Base-by-base conservation (phyloP, 805 yeast species). In the Wickerhamiella bombiphila region DNA sequence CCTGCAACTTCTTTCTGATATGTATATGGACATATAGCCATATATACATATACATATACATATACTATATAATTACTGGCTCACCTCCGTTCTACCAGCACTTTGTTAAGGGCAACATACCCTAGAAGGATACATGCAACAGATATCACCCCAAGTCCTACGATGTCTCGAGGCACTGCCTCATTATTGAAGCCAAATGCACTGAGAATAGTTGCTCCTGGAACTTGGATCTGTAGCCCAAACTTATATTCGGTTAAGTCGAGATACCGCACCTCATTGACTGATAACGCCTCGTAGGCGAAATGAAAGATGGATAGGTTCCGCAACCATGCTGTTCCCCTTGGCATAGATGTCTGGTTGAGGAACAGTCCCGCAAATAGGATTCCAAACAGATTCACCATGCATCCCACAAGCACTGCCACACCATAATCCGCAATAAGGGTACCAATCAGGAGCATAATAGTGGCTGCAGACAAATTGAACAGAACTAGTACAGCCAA, bases 201-300 rank as follows among this genome's bases (percentile, higher is more conserved):
- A 48, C 93, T 80, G 48, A 91, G 66, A 39, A 91, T 91, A 1
- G 94, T 93, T 2, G 98, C 97, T 8, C 98, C 98, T 0, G 98
- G 98, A 13, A 91, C 93, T 57, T 85, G 94, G 49, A 91, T 88
- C 32, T 86, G 80, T 31, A 91, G 67, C 0, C 98, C 98, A 52
- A 78, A 88, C 59, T 91, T 91, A 54, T 74, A 76, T 55, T 91
- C 98, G 45, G 72, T 74, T 49, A 91, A 65, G 11, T 82, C 75
- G 54, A 91, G 66, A 25, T 82, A 80, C 51, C 77, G 80, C 7
- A 88, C 97, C 55, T 91, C 98, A 57, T 91, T 91, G 39, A 91
- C 86, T 3, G 85, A 68, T 46, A 91, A 63, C 0, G 96, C 82
- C 55, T 91, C 98, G 55, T 88, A 91, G 0, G 94, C 96, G 53